A percentile compares a stretch with the other conserved stretches of the same genome.
Evolutionary conservation across 345 rosid genomes (phyloP).

Genomic region (Aurinia saxatilis): DNA sequence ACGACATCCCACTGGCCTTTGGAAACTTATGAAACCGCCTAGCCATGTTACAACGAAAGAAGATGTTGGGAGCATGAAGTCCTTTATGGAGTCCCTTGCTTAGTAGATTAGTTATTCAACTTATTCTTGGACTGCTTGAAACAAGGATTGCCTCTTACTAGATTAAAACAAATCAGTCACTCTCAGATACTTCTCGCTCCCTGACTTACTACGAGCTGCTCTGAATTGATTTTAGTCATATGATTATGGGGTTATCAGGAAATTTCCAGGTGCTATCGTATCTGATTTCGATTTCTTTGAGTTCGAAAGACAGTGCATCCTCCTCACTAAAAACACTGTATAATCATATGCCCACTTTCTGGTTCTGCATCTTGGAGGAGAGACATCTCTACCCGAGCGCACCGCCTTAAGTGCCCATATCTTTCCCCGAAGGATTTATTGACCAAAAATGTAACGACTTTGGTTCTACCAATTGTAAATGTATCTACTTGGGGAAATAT

Average conservation of each 20-base stretch:
- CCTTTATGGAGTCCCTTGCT: slow-evolving; percentile 44
- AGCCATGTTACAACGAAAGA: slow-evolving; percentile 36
- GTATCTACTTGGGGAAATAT: no score
- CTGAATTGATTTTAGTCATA: neutral
- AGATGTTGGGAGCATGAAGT: slow-evolving; percentile 54
- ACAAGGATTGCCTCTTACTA: slow-evolving; percentile 1
- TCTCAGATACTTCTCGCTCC: neutral
- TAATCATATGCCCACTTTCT: neutral
- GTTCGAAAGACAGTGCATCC: neutral
- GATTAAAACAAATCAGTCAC: neutral
- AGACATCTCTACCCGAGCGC: neutral
- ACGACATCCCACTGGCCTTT: slow-evolving; percentile 52
- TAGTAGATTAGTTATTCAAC: slow-evolving; percentile 21
- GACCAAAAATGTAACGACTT: no score
- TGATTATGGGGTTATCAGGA: neutral
- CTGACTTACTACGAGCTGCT: neutral
- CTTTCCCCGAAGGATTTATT: no score
- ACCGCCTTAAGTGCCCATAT: no score
- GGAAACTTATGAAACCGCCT: slow-evolving; percentile 64
- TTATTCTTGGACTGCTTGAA: slow-evolving; percentile 1
- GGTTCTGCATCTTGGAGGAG: neutral
- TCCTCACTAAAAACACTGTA: neutral
- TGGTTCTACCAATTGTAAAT: no score
- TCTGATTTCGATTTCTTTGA: neutral
- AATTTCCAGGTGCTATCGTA: neutral